These are phyloP conservation scores for Castanea sativa DNA, from an alignment of 306 rosid species.

Conservation along the genomic window DNA sequence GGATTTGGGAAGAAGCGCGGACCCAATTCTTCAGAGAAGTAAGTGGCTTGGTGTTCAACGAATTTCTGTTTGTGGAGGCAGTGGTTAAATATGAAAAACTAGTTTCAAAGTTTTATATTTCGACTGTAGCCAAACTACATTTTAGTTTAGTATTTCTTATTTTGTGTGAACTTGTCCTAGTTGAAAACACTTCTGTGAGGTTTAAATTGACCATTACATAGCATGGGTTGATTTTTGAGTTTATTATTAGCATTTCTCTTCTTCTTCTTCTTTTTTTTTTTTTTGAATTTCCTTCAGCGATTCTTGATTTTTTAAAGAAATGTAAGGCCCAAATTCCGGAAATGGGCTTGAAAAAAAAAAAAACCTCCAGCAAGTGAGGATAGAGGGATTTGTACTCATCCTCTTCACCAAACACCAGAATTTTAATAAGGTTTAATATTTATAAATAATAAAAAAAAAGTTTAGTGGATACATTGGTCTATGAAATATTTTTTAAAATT, in stretches of 20 bases:
- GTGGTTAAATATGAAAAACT: background rate
- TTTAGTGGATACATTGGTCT: too few relatives aligned
- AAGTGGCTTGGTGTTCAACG: background rate
- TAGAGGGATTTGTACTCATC: too few relatives aligned
- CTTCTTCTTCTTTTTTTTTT: background rate
- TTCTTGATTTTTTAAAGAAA: background rate
- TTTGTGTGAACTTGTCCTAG: background rate
- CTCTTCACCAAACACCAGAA: too few relatives aligned
- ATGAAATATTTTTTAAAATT: too few relatives aligned
- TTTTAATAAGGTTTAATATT: too few relatives aligned
- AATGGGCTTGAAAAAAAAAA: too few relatives aligned
- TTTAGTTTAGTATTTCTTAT: background rate
- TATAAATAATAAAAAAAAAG: too few relatives aligned
- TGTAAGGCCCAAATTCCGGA: too few relatives aligned
- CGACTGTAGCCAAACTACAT: background rate
- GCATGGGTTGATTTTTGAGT: background rate
- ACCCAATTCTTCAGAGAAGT: slow-evolving; percentile 21
- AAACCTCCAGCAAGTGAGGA: too few relatives aligned
- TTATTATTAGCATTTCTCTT: background rate
- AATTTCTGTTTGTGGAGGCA: background rate
- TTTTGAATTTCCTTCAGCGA: background rate
- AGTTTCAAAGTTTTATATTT: background rate
- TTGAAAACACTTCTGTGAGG: background rate
- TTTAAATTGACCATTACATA: background rate
- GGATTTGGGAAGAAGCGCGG: slow-evolving; percentile 17